A percentile compares a stretch with the other conserved stretches of the same genome.
Evolutionary conservation across 345 rosid genomes (phyloP).

Genomic region (Bruguiera parviflora): DNA sequence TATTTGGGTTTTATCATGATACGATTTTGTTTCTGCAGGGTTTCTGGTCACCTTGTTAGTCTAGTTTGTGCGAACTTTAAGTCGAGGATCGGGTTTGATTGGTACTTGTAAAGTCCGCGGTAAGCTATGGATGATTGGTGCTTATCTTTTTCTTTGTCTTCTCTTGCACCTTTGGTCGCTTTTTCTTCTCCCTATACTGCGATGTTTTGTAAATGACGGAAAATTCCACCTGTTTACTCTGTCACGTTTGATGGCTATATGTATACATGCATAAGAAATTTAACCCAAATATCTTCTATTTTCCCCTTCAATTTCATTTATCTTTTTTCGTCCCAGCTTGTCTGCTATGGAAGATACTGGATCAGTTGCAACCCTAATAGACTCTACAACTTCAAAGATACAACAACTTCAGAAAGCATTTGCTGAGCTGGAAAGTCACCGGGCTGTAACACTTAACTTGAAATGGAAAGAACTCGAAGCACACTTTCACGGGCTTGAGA

Average conservation of each 20-base stretch:
- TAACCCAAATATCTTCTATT: background rate
- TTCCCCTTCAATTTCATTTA: background rate
- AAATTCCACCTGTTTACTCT: background rate
- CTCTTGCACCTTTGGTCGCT: background rate
- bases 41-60: constrained; percentile 1
- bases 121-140: background rate
- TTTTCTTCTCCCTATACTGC: background rate
- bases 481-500: constrained; percentile 97
- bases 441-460: constrained; percentile 81
- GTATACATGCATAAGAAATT: background rate
- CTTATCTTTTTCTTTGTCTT: background rate
- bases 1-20: background rate
- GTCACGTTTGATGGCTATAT: background rate
- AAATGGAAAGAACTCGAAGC: constrained; percentile 98
- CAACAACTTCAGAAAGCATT: constrained; percentile 99
- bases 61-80: constrained; percentile 11
- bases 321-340: constrained; percentile 28
- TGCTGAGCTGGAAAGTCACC: constrained; percentile 94
- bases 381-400: constrained; percentile 80
- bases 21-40: constrained; percentile 9
- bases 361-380: constrained; percentile 75
- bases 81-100: background rate
- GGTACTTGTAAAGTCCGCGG: constrained; percentile 1
- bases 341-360: constrained; percentile 64
- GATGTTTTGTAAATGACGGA: background rate